Percentiles rank a stretch among this genome's conserved stretches.
phyloP scores from a whole-genome alignment of 2,329 filamentous ascomycete genomes.

The Aotearoamyces nothofagi region DNA sequence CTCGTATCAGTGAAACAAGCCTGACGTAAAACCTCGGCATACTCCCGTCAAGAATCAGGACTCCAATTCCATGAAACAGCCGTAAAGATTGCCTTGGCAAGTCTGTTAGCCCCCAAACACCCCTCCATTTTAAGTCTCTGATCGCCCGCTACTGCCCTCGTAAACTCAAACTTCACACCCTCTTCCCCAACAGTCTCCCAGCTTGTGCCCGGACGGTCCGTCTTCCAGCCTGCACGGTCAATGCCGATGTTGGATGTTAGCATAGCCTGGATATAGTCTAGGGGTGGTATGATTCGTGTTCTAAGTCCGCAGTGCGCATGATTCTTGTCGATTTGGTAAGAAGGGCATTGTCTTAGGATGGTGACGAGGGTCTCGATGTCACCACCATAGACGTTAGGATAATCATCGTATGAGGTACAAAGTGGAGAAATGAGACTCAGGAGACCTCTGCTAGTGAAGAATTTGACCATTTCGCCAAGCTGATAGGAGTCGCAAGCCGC shows the following conservation, averaged over 20 bases:
- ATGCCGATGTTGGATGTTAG: constrained; percentile 31
- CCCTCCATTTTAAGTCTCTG: constrained; percentile 33
- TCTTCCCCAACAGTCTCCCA: constrained; percentile 21
- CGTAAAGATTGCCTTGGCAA: constrained; percentile 38
- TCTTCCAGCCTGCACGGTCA: constrained; percentile 30
- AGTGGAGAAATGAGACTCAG: constrained; percentile 43
- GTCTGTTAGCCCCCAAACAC: constrained; percentile 31
- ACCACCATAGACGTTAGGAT: constrained; percentile 29
- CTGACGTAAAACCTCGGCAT: too few species aligned
- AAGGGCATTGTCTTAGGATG: constrained; percentile 47
- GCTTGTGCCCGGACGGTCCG: constrained; percentile 21
- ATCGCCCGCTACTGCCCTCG: constrained; percentile 33
- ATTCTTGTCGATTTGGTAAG: constrained; percentile 60
- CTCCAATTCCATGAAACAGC: constrained; percentile 42
- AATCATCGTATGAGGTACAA: constrained; percentile 31
- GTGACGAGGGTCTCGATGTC: constrained; percentile 46
- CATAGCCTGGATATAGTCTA: constrained; percentile 48
- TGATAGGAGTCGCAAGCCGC: constrained; percentile 64
- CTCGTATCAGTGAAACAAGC: too few species aligned
- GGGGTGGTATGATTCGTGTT: constrained; percentile 45
- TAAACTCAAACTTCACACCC: constrained; percentile 23
- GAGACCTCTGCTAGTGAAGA: constrained; percentile 46
- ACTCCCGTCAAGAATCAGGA: too few species aligned
- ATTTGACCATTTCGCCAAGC: constrained; percentile 62
- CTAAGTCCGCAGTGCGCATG: constrained; percentile 61